Conservation (phyloP, 164 flowering plant species). For the Echeveria elegans region DNA sequence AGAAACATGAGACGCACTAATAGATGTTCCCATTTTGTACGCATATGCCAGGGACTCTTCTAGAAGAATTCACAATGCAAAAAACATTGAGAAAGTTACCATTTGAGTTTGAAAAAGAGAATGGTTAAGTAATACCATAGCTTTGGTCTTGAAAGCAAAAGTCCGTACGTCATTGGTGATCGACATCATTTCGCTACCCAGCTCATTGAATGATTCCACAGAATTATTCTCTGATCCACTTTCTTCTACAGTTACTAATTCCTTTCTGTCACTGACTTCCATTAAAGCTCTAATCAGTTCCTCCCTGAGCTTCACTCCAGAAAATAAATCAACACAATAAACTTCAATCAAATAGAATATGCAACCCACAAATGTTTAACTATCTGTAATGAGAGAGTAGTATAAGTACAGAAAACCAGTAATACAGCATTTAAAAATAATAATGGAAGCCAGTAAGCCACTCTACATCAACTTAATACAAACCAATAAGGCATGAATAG, state of each 20-base stretch:
- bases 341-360: too few species aligned
- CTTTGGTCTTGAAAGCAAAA: slow-evolving; percentile 53
- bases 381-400: slow-evolving; percentile 2
- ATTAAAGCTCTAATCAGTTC: slow-evolving; percentile 47
- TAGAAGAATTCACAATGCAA: not conserved
- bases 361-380: too few species aligned
- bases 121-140: slow-evolving; percentile 38
- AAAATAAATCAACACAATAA: slow-evolving; percentile 18
- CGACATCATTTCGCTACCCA: slow-evolving; percentile 42
- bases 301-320: slow-evolving; percentile 32
- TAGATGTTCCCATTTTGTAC: not conserved
- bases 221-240: slow-evolving; percentile 19
- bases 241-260: not conserved
- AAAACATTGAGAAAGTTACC: not conserved
- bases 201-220: slow-evolving; percentile 41
- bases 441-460: not conserved
- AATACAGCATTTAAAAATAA: not conserved
- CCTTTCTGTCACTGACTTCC: slow-evolving; percentile 25
- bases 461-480: not conserved
- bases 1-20: not conserved
- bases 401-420: not conserved
- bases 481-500: not conserved
- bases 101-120: not conserved
- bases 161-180: slow-evolving; percentile 38
- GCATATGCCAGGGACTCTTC: not conserved